phyloP scores from a whole-genome alignment of 2,329 filamentous ascomycete species.

The Aspergillus sp. region DNA sequence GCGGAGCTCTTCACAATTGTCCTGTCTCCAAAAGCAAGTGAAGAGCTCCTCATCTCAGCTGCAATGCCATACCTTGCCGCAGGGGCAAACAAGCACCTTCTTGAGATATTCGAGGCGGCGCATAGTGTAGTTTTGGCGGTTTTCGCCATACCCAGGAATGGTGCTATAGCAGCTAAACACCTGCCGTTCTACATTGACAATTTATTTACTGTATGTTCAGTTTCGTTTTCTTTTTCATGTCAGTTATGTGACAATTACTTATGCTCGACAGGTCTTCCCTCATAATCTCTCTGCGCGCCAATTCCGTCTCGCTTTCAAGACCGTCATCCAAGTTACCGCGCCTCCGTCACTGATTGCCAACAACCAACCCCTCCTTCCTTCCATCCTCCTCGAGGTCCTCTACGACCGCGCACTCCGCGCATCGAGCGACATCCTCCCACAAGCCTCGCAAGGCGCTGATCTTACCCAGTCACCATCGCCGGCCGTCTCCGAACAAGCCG shows the following conservation, averaged over 20 bases:
- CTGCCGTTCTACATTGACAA: constrained; percentile 77
- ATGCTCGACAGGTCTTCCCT: constrained; percentile 57
- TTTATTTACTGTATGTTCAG: constrained; percentile 52
- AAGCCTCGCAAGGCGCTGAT: constrained; percentile 27
- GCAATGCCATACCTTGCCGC: constrained; percentile 64
- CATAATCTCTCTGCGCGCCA: constrained; percentile 69
- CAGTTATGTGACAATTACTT: background rate
- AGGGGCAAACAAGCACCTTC: constrained; percentile 49
- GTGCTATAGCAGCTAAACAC: constrained; percentile 59
- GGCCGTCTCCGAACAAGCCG: constrained; percentile 62
- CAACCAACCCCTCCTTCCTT: constrained; percentile 67
- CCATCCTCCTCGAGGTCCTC: constrained; percentile 71
- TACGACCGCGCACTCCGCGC: constrained; percentile 55
- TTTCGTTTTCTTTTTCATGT: background rate
- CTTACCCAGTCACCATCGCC: constrained; percentile 23
- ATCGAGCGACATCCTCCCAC: constrained; percentile 43
- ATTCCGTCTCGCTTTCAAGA: constrained; percentile 81
- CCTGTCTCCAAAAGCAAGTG: constrained; percentile 58
- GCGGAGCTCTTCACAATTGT: constrained; percentile 73
- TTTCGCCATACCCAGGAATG: constrained; percentile 71
- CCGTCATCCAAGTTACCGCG: constrained; percentile 70
- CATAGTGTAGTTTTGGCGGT: constrained; percentile 75
- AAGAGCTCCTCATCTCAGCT: constrained; percentile 64
- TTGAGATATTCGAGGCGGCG: constrained; percentile 77
- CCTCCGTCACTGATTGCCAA: constrained; percentile 69